phyloP scores from a whole-genome alignment of 1,139 yeast genomes.

The Candida neerlandica region DNA sequence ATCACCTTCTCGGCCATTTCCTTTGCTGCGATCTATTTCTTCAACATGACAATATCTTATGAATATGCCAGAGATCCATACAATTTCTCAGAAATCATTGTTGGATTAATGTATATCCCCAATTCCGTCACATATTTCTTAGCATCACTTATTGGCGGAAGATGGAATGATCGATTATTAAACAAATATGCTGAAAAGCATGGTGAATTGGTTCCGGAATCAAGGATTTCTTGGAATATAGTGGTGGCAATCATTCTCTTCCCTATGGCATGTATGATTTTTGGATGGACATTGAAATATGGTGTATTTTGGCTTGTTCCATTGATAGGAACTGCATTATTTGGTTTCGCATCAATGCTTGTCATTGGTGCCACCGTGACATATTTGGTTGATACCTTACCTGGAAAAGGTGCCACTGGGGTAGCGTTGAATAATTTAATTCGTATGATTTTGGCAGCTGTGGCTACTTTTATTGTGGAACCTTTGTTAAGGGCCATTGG shows the following conservation, averaged over 20 bases:
- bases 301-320: conserved; percentile 76
- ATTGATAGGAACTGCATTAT: conserved; percentile 74
- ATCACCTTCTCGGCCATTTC: conserved; percentile 66
- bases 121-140: conserved; percentile 76
- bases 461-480: conserved; percentile 73
- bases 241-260: conserved; percentile 61
- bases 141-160: conserved; percentile 77
- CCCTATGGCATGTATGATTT: conserved; percentile 68
- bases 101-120: conserved; percentile 81
- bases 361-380: conserved; percentile 81
- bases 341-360: conserved; percentile 84
- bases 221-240: conserved; percentile 76
- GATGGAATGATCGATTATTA: conserved; percentile 71
- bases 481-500: conserved; percentile 68
- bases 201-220: conserved; percentile 73
- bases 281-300: conserved; percentile 79
- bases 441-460: conserved; percentile 73
- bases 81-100: conserved; percentile 61
- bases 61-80: conserved; percentile 69
- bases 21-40: conserved; percentile 69
- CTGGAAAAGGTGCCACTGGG: conserved; percentile 89
- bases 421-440: conserved; percentile 80
- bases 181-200: conserved; percentile 55
- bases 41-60: conserved; percentile 73
- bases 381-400: conserved; percentile 79